Evolutionary conservation across 1,139 yeast species (phyloP).

Genomic region (Sugiyamaella xylanicola): DNA sequence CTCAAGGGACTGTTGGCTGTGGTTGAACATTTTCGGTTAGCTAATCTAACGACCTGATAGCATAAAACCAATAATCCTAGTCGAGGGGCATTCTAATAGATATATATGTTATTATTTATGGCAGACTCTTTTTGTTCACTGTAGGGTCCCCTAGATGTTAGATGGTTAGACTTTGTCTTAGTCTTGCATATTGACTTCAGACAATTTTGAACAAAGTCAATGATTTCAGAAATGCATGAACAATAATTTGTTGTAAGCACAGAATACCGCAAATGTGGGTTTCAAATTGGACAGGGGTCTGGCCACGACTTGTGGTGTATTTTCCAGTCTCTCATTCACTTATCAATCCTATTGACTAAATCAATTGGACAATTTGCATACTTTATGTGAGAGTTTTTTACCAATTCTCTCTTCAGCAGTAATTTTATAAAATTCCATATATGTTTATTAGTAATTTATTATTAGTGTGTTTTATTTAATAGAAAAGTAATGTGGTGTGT

Average conservation of each 20-base stretch:
- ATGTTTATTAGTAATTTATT: not conserved
- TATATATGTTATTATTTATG: not conserved
- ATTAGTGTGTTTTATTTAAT: not conserved
- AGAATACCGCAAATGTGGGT: not conserved
- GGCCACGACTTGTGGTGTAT: no score
- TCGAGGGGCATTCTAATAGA: not conserved
- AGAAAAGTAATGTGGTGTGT: not conserved
- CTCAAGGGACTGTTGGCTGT: no score
- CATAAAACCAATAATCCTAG: no score
- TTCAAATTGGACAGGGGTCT: not conserved
- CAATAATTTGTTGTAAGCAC: not conserved
- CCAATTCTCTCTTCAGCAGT: no score
- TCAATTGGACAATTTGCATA: no score
- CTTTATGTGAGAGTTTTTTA: no score
- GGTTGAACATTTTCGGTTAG: no score
- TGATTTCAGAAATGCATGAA: conserved; percentile 1
- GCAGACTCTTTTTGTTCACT: not conserved
- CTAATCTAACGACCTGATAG: no score
- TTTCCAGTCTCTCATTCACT: no score
- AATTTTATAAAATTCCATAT: no score
- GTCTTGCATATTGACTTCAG: conserved; percentile 4
- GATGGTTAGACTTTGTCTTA: conserved; percentile 4
- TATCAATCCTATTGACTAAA: no score
- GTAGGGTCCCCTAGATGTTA: not conserved
- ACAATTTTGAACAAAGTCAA: not conserved